Evolutionary conservation across 2,329 filamentous ascomycete species (phyloP), one percentile per base, ranked within the genome.

Genomic region (Trichoderma sp.): DNA sequence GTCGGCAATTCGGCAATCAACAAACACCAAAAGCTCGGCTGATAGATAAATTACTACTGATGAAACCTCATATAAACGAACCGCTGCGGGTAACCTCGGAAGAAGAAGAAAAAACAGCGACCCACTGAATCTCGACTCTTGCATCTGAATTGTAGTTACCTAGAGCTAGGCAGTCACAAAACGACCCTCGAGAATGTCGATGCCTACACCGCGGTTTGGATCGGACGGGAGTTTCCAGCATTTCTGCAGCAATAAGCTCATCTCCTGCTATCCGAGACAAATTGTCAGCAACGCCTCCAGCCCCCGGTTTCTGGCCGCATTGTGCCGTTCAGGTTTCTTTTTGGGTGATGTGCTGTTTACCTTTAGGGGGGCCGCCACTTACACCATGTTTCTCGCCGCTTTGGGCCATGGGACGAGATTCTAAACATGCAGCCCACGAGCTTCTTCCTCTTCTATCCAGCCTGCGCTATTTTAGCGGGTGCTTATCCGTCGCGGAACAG

Each of bases 401-500:
- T 65, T 65, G 33, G 62, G 62, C 33, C 62, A 65, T 65, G 16
- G 50, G 21, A 18, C 27, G 56, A 65, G 35, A 24, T 33, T 65
- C 33, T 27, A 65, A 41, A 45, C 7, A 38, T 41, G 56, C 24
- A 31, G 50, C 60, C n/a, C 18, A 45, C 60, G 60, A 63, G 60
- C 60, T 33, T 35, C 38, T 50, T 38, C 7, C 29, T 11, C 27
- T 45, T 27, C 53, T 31, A 16, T 14, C 41, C 41, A 45, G 16
- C 41, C n/a, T 72, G 69, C 69, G 69, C 69, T 64, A 72, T 72
- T 72, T 72, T 72, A 72, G 69, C 69, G 69, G 50, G 41, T 56
- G 29, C 29, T 45, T 45, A 38, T 33, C 69, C 27, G 38, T 59
- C 31, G 29, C 27, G n/a, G 8, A 35, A 60, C 59, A 29, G 24